Percentiles rank a stretch among this genome's conserved stretches.
phyloP scores from a whole-genome alignment of 2,329 filamentous ascomycete genomes.

The Phaeoacremonium minimum region DNA sequence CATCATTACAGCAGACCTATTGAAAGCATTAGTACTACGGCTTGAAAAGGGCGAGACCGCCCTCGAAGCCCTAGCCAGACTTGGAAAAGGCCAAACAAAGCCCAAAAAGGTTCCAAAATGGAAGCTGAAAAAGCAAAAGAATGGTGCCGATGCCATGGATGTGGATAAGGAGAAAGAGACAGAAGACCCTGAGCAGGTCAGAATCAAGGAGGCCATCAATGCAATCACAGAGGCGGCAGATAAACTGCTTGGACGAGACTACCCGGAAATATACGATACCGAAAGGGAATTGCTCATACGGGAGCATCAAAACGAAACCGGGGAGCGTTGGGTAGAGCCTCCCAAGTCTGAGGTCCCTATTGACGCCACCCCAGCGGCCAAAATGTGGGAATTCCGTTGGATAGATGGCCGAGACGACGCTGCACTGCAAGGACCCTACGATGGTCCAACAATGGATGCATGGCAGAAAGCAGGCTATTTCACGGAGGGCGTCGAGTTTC shows the following conservation, averaged over 20 bases:
- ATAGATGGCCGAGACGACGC: conserved; percentile 79
- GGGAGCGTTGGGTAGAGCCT: conserved; percentile 71
- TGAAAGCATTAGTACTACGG: conserved; percentile 66
- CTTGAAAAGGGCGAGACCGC: conserved; percentile 81
- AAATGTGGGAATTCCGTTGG: conserved; percentile 90
- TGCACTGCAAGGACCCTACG: conserved; percentile 80
- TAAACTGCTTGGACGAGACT: conserved; percentile 75
- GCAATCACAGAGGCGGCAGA: conserved; percentile 87
- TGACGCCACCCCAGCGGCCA: conserved; percentile 18
- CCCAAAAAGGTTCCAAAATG: conserved; percentile 57
- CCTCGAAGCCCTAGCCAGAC: conserved; percentile 78
- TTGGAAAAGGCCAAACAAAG: conserved; percentile 65
- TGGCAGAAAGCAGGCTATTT: conserved; percentile 95
- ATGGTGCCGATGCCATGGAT: conserved; percentile 60
- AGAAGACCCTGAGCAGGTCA: conserved; percentile 64
- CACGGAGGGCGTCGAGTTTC: conserved; percentile 80
- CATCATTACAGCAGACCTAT: conserved; percentile 76
- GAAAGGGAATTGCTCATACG: conserved; percentile 80
- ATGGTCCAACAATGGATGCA: conserved; percentile 77
- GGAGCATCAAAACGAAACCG: conserved; percentile 79
- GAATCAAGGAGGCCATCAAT: conserved; percentile 71
- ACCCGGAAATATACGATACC: conserved; percentile 86
- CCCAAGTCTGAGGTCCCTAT: conserved; percentile 25
- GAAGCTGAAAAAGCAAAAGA: conserved; percentile 66
- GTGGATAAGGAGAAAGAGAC: conserved; percentile 52